Evolutionary conservation across 2,329 filamentous ascomycete genomes (phyloP), one percentile per base, ranked within the genome.

Genomic region (Byssoonygena ceratinophila): DNA sequence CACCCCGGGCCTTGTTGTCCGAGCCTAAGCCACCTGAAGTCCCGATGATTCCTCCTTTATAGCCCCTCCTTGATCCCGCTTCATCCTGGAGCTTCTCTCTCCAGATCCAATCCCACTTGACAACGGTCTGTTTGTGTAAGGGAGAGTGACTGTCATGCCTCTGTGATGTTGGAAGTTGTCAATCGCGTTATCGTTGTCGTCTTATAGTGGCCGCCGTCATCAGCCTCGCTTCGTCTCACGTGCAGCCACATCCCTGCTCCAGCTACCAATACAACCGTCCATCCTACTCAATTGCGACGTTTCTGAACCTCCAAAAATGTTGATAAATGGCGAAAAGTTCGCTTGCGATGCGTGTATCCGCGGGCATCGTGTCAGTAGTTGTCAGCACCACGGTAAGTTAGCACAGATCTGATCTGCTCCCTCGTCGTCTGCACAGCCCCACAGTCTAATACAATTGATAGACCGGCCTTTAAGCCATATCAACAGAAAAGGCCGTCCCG

Each of bases 301-400:
- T 23, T 5, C 43, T 9, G 18, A 36, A 12, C n/a, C 49, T 29
- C 34, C 3, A 9, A 39, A 44, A 16, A 60, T 60, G 58, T 55
- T 60, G 53, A 60, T 60, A 49, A 54, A 58, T 45, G 58, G 58
- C 39, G 58, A 60, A 51, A 60, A 60, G 45, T 60, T 55, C 54
- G 58, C 58, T 43, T 60, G 58, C 53, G 87, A 94, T 75, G 90
- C 90, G 74, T 98, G 92, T 75, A 89, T 98, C 69, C 86, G 92
- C 72, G 92, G 92, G 67, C 92, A 98, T 76, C 87, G 92, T 68
- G 92, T 98, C 68, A 97, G 90, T 84, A 95, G 92, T 69, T 98
- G 92, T 77, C 88, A 91, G 71, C 92, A 98, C 72, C 80, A 82
- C 70, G 89, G 90, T 95, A 81, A 76, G 86, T 79, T 58, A n/a